Base-by-base conservation (phyloP, 2,329 filamentous ascomycete species). In the Aspergillus sojae region DNA sequence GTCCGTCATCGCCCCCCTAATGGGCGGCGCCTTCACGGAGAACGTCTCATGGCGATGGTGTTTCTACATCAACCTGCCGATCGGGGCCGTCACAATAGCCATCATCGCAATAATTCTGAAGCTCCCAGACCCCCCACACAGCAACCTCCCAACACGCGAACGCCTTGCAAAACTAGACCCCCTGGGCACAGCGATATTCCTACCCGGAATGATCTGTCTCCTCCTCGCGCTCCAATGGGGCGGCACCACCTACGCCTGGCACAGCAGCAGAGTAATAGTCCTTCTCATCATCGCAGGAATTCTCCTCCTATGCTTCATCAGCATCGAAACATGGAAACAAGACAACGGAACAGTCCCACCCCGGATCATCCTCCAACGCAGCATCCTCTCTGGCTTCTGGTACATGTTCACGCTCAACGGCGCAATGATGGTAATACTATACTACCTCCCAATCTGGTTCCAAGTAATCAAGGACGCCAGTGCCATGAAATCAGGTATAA, bases 1-100 rank as follows among this genome's bases (percentile, higher is more conserved):
- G 0, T 76, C 76, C 11, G 73, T 81, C 45, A 71, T 77, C 34
- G 78, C 76, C 5, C 79, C 79, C 3, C 69, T 81, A 39, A 68
- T 83, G 53, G 81, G 81, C 21, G 81, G 81, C 26, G 79, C 73
- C 7, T 82, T 81, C 61, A 82, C 79, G 0, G 58, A 66, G 21
- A 36, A 48, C 3, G 60, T 63, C 1, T 60, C 58, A 16, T 68
- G 66, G 64, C 41, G 64, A 7, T 66, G 64, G 66, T 68, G 62
- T 28, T 68, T 68, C 57, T 68, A 66, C 12, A 61, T 68, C 60
- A 67, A 67, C 50, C 55, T 67, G 3, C 67, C 67, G 2, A 46
- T 67, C 12, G 67, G 67, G 0, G 65, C 23, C 6, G 45, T 55
- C 5, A 16, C 32, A n/a, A 10, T 62, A 3, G 50, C 64, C 19